Evolutionary conservation across 345 rosid genomes (phyloP), one percentile per base, ranked within the genome.

Genomic region (Murraya paniculata): DNA sequence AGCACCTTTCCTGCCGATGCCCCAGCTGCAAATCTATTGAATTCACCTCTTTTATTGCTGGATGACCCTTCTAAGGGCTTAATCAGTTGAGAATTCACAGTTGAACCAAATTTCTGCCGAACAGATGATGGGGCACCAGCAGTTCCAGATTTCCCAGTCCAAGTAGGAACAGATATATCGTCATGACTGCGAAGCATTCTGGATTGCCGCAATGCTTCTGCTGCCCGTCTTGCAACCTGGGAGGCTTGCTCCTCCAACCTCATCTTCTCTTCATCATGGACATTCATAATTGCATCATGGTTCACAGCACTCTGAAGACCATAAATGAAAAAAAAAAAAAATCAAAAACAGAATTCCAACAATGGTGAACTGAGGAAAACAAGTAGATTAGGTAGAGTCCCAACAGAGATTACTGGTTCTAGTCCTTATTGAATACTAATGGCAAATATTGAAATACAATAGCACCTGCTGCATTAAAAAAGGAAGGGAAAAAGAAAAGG

Each of bases 161-260:
- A 96, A 56, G 99, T 96, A 0, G 99, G 99, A 68, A 94, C 83
- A 30, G 97, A 87, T 74, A 94, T 64, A 75, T 89, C 84, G n/a
- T 96, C 99, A 75, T 82, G 91, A 77, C 91, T 89, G 11, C 98
- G 93, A 71, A 92, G 85, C 89, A 96, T 88, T 71, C 98, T 88
- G 9, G 99, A 96, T 76, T 89, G 93, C 36, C 93, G 88, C 72
- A 96, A 81, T 19, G 98, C 98, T 85, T 96, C 98, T n/a, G 96
- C 99, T 35, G 98, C 99, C 81, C 89, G 89, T 85, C 87, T 89
- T 58, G 99, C 98, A 61, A 96, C 97, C 82, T 87, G 94, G 62
- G 95, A 87, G 68, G 99, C 97, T 86, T 94, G 91, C 60, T 92
- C 95, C 85, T 96, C 98, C 11, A 96, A 90, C 86, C 92, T 91